Evolutionary conservation across 345 rosid genomes (phyloP).

Genomic region (Eucalyptus pauciflora): DNA sequence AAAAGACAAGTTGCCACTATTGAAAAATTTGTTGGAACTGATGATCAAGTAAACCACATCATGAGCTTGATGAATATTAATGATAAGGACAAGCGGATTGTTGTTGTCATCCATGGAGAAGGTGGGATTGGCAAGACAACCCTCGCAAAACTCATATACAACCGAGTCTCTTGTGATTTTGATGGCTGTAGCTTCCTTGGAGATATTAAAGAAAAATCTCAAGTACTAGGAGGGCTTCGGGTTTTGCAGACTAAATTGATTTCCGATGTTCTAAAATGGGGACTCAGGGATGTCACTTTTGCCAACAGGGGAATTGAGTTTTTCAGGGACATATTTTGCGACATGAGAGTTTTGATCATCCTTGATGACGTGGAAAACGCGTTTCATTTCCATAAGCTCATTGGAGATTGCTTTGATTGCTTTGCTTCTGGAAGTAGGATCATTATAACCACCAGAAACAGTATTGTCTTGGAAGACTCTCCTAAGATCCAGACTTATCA

Average conservation of each 20-base stretch:
- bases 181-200: slow-evolving; percentile 14
- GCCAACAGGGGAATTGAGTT: neutral
- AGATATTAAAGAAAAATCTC: slow-evolving; percentile 5
- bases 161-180: neutral
- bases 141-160: slow-evolving; percentile 11
- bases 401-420: neutral
- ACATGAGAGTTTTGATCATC: neutral
- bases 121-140: neutral
- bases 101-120: neutral
- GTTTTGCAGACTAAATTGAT: neutral
- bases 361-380: slow-evolving; percentile 3
- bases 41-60: neutral
- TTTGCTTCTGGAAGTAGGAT: slow-evolving; percentile 6
- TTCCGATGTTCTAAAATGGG: neutral
- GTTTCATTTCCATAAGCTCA: neutral
- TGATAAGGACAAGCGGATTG: neutral
- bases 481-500: neutral
- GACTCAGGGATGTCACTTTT: neutral
- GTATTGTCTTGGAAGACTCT: neutral
- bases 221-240: neutral
- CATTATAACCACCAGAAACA: slow-evolving; percentile 1
- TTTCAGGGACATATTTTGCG: neutral
- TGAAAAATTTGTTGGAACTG: accelerated
- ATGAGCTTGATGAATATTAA: neutral
- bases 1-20: neutral